Conservation (phyloP, 257 asterid species). For the Paraleonurus japonicus region DNA sequence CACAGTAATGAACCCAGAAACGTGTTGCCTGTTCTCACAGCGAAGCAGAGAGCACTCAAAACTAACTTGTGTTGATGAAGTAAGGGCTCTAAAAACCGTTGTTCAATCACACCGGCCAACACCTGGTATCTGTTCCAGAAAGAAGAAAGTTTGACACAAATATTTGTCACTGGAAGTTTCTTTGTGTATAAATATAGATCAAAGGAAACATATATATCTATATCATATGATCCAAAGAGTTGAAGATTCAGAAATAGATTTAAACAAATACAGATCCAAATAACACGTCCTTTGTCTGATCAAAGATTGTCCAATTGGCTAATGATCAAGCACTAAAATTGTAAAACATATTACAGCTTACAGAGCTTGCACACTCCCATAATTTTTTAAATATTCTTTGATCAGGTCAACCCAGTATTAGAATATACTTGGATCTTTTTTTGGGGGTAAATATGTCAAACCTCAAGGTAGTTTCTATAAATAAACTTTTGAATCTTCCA, state of each 20-base stretch:
- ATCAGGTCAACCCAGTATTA: not conserved
- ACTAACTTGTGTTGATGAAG: conserved; percentile 80
- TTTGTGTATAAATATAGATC: no score
- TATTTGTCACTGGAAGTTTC: not conserved
- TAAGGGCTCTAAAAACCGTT: conserved; percentile 74
- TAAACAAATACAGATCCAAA: not conserved
- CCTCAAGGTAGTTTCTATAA: no score
- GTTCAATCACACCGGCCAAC: conserved; percentile 86
- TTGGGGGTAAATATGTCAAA: not conserved
- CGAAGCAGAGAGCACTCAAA: conserved; percentile 82
- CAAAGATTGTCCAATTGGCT: no score
- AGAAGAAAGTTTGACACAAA: not conserved
- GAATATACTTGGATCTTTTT: no score
- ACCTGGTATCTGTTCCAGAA: conserved; percentile 70
- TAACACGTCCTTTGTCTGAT: not conserved
- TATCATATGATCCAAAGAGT: not conserved
- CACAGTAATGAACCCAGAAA: conserved; percentile 80
- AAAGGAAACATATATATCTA: not conserved
- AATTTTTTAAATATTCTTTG: not conserved
- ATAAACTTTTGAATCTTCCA: no score
- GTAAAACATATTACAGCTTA: not conserved
- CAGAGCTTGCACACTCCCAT: not conserved
- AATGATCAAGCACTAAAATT: not conserved
- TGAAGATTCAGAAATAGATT: not conserved
- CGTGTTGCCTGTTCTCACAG: conserved; percentile 96